A percentile compares a stretch with the other conserved stretches of the same genome.
Conservation (phyloP, 2,329 filamentous ascomycete species). For the Hypoxylon sp. region DNA sequence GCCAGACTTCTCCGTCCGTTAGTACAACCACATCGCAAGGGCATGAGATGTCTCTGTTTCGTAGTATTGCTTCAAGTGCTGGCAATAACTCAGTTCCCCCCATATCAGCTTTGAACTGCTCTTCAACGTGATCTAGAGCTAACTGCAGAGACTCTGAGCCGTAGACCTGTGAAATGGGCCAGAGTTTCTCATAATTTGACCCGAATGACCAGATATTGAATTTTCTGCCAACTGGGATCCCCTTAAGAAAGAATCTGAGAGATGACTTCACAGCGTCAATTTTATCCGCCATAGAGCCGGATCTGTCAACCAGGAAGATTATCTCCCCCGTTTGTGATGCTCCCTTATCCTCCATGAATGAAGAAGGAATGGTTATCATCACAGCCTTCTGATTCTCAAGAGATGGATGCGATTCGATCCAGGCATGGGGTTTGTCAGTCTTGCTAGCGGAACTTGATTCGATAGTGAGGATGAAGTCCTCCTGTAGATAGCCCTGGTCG, state of each 20-base stretch:
- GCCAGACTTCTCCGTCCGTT: constrained; percentile 70
- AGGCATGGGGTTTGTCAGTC: constrained; percentile 42
- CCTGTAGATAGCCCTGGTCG: constrained; percentile 38
- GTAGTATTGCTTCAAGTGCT: constrained; percentile 64
- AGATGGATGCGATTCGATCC: constrained; percentile 48
- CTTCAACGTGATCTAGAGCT: constrained; percentile 49
- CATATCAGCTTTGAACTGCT: constrained; percentile 61
- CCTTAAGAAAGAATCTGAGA: constrained; percentile 71
- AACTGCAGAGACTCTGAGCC: constrained; percentile 61
- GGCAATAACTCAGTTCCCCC: constrained; percentile 68
- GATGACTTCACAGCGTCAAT: constrained; percentile 65
- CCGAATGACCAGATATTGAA: constrained; percentile 70
- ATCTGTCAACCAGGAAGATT: constrained; percentile 51
- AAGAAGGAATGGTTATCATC: constrained; percentile 49
- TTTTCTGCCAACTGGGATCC: constrained; percentile 58
- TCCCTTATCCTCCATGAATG: constrained; percentile 26
- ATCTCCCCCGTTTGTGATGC: constrained; percentile 31
- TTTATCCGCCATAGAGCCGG: constrained; percentile 61
- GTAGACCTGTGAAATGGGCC: constrained; percentile 33
- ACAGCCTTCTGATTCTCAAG: constrained; percentile 47
- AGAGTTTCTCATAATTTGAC: constrained; percentile 37
- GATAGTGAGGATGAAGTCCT: constrained; percentile 51
- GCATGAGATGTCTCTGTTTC: constrained; percentile 58
- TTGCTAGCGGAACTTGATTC: constrained; percentile 27
- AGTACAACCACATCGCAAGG: constrained; percentile 66